phyloP scores from a whole-genome alignment of 2,329 filamentous ascomycete genomes.

The Cadophora sp. region DNA sequence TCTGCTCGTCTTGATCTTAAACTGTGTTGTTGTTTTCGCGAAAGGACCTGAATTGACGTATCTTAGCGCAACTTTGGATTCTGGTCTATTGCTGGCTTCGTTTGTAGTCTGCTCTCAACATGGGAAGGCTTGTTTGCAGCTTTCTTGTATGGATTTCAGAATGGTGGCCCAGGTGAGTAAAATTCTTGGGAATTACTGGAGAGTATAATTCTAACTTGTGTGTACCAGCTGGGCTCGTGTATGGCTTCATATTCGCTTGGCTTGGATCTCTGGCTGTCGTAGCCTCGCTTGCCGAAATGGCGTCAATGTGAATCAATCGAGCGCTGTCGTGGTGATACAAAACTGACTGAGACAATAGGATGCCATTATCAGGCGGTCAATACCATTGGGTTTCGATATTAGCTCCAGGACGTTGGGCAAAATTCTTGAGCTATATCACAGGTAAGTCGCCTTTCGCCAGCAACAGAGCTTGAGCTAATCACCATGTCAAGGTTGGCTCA shows the following conservation, averaged over 20 bases:
- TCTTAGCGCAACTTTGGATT: conserved; percentile 34
- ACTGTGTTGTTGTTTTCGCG: background rate
- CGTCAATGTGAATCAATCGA: conserved; percentile 35
- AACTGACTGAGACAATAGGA: conserved; percentile 40
- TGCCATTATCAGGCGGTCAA: conserved; percentile 62
- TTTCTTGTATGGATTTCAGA: conserved; percentile 34
- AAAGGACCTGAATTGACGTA: background rate
- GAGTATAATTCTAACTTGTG: background rate
- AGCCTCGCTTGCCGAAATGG: conserved; percentile 36
- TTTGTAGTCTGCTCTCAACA: conserved; percentile 32
- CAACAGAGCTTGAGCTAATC: background rate
- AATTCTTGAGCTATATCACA: conserved; percentile 60
- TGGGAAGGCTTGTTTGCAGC: conserved; percentile 36
- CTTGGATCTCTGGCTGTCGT: conserved; percentile 29
- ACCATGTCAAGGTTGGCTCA: conserved; percentile 54
- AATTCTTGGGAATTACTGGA: background rate
- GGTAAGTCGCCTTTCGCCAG: conserved; percentile 43
- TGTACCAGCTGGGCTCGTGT: conserved; percentile 34
- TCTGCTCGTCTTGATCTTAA: background rate
- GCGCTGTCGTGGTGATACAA: conserved; percentile 26
- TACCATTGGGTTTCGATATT: conserved; percentile 60
- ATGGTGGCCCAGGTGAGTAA: conserved; percentile 31
- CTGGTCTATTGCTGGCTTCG: conserved; percentile 33
- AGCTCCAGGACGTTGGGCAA: conserved; percentile 54
- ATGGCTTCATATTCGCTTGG: conserved; percentile 33